phyloP scores from a whole-genome alignment of 73 alveolate species.

The Paramecium bursaria region DNA sequence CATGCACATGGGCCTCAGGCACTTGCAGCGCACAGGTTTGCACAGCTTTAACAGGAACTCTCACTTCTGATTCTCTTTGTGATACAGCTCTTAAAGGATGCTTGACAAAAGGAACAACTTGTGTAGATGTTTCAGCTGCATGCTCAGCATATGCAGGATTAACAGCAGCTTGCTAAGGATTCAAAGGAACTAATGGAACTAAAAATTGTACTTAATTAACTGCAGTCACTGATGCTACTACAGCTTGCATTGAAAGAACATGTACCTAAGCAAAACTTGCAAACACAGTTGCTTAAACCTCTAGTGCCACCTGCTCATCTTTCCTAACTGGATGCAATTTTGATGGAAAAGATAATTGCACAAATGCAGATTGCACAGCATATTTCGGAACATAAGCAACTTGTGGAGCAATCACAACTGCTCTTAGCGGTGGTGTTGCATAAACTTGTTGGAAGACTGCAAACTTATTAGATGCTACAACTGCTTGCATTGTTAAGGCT shows the following conservation, averaged over 20 bases:
- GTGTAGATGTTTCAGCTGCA: neutral
- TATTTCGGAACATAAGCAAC: too few relatives aligned
- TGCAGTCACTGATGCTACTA: conserved; percentile 1
- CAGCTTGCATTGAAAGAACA: conserved; percentile 16
- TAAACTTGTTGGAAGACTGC: too few relatives aligned
- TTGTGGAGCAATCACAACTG: too few relatives aligned
- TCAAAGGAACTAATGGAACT: conserved; percentile 38
- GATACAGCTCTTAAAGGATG: conserved; percentile 39
- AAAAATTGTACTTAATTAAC: neutral
- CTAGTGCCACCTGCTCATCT: neutral
- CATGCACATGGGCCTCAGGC: neutral
- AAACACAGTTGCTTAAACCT: neutral
- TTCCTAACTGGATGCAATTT: conserved; percentile 14
- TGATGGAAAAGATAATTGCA: too few relatives aligned
- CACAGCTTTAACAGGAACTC: conserved; percentile 9
- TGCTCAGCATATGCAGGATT: conserved; percentile 31
- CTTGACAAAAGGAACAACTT: neutral
- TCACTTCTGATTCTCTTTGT: neutral
- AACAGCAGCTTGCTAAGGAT: neutral
- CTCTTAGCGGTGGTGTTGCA: too few relatives aligned
- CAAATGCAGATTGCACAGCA: too few relatives aligned
- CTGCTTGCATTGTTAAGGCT: neutral
- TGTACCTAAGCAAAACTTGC: conserved; percentile 23
- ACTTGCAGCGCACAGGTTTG: conserved; percentile 10
- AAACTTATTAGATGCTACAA: too few relatives aligned